These are phyloP conservation scores for Gymnopilus dilepis DNA, from an alignment of 768 basidiomycete genomes.

Conservation along the genomic window DNA sequence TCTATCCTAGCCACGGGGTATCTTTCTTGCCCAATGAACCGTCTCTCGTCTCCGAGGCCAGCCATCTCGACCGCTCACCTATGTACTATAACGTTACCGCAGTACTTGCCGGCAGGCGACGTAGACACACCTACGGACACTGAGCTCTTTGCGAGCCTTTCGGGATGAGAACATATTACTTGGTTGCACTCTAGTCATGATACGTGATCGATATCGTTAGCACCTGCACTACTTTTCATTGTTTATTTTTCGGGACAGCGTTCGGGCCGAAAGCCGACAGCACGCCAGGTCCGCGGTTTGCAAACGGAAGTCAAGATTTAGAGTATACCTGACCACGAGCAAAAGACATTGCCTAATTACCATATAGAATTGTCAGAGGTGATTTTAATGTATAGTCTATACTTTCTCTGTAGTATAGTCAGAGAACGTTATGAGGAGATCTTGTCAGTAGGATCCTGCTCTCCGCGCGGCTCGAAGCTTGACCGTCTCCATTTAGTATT, in stretches of 20 bases:
- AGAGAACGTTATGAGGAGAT: not conserved
- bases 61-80: slow-evolving; percentile 7
- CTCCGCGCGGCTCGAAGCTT: not conserved
- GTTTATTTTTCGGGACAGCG: too few relatives aligned
- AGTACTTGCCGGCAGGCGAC: slow-evolving; percentile 8
- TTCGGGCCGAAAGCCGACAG: not conserved
- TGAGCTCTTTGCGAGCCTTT: slow-evolving; percentile 20
- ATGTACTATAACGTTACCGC: slow-evolving; percentile 11
- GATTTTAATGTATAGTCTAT: not conserved
- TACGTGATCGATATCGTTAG: too few relatives aligned
- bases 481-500: not conserved
- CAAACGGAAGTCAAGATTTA: slow-evolving; percentile 15
- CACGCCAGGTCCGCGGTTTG: slow-evolving; percentile 22
- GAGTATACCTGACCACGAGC: not conserved
- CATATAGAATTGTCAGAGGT: not conserved
- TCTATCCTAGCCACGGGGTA: not conserved
- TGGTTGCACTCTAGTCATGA: not conserved
- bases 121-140: not conserved
- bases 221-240: too few relatives aligned
- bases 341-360: not conserved
- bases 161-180: slow-evolving; percentile 9
- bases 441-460: not conserved
- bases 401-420: not conserved
- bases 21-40: not conserved
- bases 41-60: slow-evolving; percentile 11